These are phyloP conservation scores for Plasmodium ovale DNA, from an alignment of 169 alveolate species.

Conservation along the genomic window DNA sequence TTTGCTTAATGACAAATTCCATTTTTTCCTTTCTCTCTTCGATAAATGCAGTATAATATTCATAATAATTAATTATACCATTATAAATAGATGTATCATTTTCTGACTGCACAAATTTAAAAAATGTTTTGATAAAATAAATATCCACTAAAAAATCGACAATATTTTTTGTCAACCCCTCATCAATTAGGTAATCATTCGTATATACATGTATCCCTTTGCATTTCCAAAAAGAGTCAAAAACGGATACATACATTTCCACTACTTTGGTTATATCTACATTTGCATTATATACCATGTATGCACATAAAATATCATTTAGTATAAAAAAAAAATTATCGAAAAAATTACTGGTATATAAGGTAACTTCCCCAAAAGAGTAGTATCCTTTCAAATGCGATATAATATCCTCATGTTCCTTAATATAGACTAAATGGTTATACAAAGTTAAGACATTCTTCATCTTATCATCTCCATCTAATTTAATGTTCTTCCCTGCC, in stretches of 20 bases:
- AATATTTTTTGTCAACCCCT: conserved; percentile 8
- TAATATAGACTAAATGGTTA: conserved; percentile 42
- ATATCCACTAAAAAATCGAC: conserved; percentile 1
- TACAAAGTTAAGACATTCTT: conserved; percentile 7
- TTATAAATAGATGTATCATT: background rate
- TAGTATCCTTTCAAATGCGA: conserved; percentile 10
- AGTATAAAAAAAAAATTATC: conserved; percentile 25
- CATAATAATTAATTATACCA: conserved; percentile 40
- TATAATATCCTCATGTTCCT: conserved; percentile 59
- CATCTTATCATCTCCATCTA: conserved; percentile 31
- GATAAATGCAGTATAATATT: conserved; percentile 49
- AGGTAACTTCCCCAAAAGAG: background rate
- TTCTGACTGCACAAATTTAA: conserved; percentile 40
- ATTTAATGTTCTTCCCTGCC: conserved; percentile 3
- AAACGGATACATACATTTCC: background rate
- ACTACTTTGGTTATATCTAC: background rate
- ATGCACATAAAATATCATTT: conserved; percentile 21
- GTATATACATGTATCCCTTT: background rate
- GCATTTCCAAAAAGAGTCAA: conserved; percentile 10
- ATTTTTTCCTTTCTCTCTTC: conserved; percentile 42
- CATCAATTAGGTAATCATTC: conserved; percentile 14
- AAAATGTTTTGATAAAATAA: conserved; percentile 37
- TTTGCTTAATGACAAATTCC: background rate
- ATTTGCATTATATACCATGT: background rate
- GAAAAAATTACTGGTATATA: conserved; percentile 45